A percentile compares a stretch with the other conserved stretches of the same genome.
Conservation (phyloP, 2,329 filamentous ascomycete species). For the Anisogramma anomala region DNA sequence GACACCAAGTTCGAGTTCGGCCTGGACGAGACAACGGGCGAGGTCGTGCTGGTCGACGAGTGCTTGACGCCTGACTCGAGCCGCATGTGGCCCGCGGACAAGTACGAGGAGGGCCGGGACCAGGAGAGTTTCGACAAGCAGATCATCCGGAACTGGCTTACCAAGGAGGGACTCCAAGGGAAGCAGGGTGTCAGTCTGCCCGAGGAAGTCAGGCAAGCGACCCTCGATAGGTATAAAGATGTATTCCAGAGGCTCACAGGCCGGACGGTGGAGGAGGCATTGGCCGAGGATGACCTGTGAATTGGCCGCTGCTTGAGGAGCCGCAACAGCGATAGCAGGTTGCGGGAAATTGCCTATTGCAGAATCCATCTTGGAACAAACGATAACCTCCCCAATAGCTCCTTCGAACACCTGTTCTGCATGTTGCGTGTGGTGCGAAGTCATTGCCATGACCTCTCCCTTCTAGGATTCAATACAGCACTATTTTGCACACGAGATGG, state of each 20-base stretch:
- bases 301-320: background rate
- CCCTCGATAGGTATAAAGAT: slow-evolving; percentile 62
- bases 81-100: slow-evolving; percentile 71
- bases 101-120: slow-evolving; percentile 59
- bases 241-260: slow-evolving; percentile 61
- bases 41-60: slow-evolving; percentile 70
- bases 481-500: no score
- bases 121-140: slow-evolving; percentile 89
- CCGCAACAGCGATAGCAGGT: no score
- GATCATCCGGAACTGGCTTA: slow-evolving; percentile 72
- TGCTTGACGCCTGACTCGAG: slow-evolving; percentile 76
- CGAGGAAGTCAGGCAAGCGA: slow-evolving; percentile 56
- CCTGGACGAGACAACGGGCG: slow-evolving; percentile 49
- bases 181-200: slow-evolving; percentile 63
- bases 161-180: slow-evolving; percentile 58
- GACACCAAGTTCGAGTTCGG: slow-evolving; percentile 54
- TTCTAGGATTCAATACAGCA: no score
- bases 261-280: slow-evolving; percentile 29
- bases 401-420: no score
- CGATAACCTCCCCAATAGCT: no score
- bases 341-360: no score
- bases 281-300: slow-evolving; percentile 15
- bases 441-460: no score
- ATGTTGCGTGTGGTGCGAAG: no score
- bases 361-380: no score